Base-by-base conservation (phyloP, 306 rosid genomes). In the Vigna unguiculata region DNA sequence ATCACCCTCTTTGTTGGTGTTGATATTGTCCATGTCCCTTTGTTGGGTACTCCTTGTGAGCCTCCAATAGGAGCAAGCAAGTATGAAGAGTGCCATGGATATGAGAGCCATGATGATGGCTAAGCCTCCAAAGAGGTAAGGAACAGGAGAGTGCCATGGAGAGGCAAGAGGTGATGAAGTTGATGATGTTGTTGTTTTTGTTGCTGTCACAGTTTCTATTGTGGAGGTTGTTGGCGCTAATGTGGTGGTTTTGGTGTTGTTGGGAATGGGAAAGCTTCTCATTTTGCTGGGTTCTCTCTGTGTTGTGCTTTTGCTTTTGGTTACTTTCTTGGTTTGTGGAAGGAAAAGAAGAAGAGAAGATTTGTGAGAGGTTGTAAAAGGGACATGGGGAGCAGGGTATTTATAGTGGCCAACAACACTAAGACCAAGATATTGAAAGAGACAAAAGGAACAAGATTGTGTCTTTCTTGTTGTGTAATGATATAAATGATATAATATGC, bases 101-200 rank as follows among this genome's bases (percentile, higher is more conserved):
- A 93, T 85, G 11, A 93, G 77, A 69, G 89, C 86, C 59, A 91
- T 63, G 81, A 88, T 83, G 40, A 90, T 87, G 2, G 87, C 87
- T 0, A 93, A 79, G 7, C 93, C 94, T 43, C 93, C 98, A 74
- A 95, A 89, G 21, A 95, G 88, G 74, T 89, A 95, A 1, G 97
- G 98, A 4, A 95, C 74, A 19, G 97, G 97, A 22, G 93, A 86
- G 83, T 89, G 93, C 97, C 98, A 95, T 11, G 91, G 81, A 0
- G 85, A 86, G 12, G 47, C 11, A 41, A 41, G 2, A 41, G 47
- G 47, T 9, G 19, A 4, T 12, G 8, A 9, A 10, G 47, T 3
- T 41, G 15, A 10, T 10, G 15, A 0, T 41, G 47, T 0, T 1
- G 21, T 6, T 49, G 21, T 1, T 5, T 10, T 1, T 12, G 19